phyloP scores from a whole-genome alignment of 495 filamentous ascomycete species.

The Trichoderma gamsii region DNA sequence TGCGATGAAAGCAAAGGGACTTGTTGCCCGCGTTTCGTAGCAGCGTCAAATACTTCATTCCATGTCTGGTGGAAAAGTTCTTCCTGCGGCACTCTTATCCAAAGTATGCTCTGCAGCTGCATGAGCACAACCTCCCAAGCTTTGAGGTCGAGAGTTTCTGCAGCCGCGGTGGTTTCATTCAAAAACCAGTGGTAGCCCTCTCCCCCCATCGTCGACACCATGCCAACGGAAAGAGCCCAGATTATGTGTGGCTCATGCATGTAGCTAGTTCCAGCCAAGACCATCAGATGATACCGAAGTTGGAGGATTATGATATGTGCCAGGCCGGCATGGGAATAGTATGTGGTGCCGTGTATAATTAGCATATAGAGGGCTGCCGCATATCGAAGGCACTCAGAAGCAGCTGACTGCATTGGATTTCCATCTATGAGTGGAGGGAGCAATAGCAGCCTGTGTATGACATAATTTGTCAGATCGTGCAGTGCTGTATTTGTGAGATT shows the following conservation, averaged over 20 bases:
- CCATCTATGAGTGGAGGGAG: conserved; percentile 19
- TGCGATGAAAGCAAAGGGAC: not conserved
- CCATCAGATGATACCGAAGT: conserved; percentile 27
- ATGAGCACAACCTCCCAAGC: conserved; percentile 25
- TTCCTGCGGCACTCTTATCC: conserved; percentile 26
- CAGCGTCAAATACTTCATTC: not conserved
- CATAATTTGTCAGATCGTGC: conserved; percentile 47
- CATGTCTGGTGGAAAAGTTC: conserved; percentile 19
- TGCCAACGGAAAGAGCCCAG: conserved; percentile 38
- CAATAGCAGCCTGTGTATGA: conserved; percentile 41
- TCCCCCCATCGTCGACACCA: conserved; percentile 33
- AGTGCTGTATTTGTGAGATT: conserved; percentile 34
- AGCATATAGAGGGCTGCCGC: conserved; percentile 45
- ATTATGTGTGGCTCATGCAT: conserved; percentile 25
- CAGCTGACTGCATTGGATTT: conserved; percentile 19
- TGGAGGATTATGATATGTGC: conserved; percentile 29
- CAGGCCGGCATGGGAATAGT: conserved; percentile 43
- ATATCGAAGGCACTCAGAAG: conserved; percentile 42
- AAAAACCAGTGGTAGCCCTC: conserved; percentile 30
- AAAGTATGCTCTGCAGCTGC: conserved; percentile 31
- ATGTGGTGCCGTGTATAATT: conserved; percentile 44
- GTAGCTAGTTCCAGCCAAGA: conserved; percentile 19
- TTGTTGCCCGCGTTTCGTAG: not conserved
- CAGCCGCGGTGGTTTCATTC: conserved; percentile 9
- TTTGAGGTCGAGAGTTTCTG: conserved; percentile 21